These are phyloP conservation scores for Hylodesmum podocarpum DNA, from an alignment of 306 rosid genomes.

Conservation along the genomic window DNA sequence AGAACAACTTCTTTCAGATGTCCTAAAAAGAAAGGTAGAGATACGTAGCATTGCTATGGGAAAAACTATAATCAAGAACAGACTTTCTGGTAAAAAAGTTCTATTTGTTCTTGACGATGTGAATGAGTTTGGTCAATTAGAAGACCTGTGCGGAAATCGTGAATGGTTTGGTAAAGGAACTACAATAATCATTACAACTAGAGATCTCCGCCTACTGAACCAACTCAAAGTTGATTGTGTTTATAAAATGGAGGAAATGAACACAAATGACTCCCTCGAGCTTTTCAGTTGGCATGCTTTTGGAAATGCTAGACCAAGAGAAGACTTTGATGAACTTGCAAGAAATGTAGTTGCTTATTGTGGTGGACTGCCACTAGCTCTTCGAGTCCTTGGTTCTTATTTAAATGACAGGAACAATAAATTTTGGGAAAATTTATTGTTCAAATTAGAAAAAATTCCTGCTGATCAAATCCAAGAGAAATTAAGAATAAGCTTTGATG, in stretches of 20 bases:
- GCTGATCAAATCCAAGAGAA: constrained; percentile 3
- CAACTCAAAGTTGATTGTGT: neutral
- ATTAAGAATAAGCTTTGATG: constrained; percentile 13
- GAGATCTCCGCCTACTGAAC: constrained; percentile 18
- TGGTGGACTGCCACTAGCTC: constrained; percentile 41
- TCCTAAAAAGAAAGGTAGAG: neutral
- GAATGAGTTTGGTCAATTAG: neutral
- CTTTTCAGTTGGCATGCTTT: constrained; percentile 32
- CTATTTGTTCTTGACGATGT: constrained; percentile 18
- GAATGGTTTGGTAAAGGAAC: constrained; percentile 29
- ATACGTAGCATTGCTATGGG: neutral
- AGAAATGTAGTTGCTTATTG: neutral
- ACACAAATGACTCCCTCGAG: neutral
- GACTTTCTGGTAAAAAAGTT: neutral
- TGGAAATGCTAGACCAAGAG: neutral
- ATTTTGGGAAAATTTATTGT: constrained; percentile 27
- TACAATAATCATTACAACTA: constrained; percentile 28
- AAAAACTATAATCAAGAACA: neutral
- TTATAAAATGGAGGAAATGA: neutral
- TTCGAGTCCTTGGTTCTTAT: constrained; percentile 34
- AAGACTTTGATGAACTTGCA: constrained; percentile 5
- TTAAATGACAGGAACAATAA: neutral
- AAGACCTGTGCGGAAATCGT: neutral
- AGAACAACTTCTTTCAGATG: neutral
- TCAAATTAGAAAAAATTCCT: constrained; percentile 24